Evolutionary conservation across 2,329 filamentous ascomycete species (phyloP).

Genomic region (Colletotrichum sp.): DNA sequence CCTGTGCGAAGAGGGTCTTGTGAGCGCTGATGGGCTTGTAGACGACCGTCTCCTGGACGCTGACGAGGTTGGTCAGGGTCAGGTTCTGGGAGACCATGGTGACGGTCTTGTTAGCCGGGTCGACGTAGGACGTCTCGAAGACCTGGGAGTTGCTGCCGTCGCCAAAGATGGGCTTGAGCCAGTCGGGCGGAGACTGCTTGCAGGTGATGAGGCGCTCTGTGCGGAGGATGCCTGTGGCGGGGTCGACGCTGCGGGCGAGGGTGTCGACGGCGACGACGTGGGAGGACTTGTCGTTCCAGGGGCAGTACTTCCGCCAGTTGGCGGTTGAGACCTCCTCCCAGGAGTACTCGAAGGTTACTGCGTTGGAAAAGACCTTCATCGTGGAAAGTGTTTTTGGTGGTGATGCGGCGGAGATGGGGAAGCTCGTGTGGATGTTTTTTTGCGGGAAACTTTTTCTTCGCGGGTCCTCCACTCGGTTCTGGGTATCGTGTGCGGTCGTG

Average conservation of each 20-base stretch:
- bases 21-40: conserved; percentile 70
- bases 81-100: conserved; percentile 97
- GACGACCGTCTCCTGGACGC: conserved; percentile 89
- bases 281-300: conserved; percentile 98
- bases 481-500: background rate
- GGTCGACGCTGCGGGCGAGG: conserved; percentile 70
- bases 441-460: background rate
- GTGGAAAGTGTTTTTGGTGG: conserved; percentile 23
- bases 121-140: conserved; percentile 95
- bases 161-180: conserved; percentile 82
- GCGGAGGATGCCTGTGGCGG: conserved; percentile 62
- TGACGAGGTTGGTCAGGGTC: conserved; percentile 89
- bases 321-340: conserved; percentile 98
- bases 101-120: conserved; percentile 81
- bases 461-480: background rate
- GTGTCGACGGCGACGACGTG: conserved; percentile 98
- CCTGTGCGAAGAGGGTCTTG: conserved; percentile 84
- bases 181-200: conserved; percentile 72
- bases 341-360: conserved; percentile 93
- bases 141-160: conserved; percentile 80
- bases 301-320: conserved; percentile 99
- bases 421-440: background rate
- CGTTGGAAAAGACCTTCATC: conserved; percentile 97
- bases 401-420: background rate
- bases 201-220: conserved; percentile 69